Percentiles rank a stretch among this genome's conserved stretches.
Conservation (phyloP, 345 rosid genomes). For the Salix exigua region DNA sequence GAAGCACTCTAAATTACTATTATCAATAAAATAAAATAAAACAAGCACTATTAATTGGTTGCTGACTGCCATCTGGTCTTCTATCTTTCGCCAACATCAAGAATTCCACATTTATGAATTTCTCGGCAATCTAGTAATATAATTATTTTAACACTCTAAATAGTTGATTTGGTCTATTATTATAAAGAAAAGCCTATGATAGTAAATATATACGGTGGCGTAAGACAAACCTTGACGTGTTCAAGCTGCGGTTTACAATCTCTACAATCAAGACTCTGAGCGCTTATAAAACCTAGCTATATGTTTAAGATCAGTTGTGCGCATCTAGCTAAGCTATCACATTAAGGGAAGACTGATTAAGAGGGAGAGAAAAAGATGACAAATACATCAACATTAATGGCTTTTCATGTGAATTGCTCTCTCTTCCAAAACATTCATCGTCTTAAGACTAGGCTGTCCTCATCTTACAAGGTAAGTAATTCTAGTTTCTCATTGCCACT, state of each 20-base stretch:
- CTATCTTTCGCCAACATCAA: not conserved
- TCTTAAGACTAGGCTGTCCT: not conserved
- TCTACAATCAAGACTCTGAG: not conserved
- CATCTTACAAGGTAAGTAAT: not conserved
- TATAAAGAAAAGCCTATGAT: no score
- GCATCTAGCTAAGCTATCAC: not conserved
- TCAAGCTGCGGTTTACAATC: no score
- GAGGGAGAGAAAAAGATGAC: not conserved
- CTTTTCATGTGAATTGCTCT: not conserved
- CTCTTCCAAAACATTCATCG: not conserved
- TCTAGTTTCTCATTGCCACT: not conserved
- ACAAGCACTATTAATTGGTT: no score
- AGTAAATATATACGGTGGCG: no score
- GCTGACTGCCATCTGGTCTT: no score
- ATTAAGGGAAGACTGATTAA: not conserved
- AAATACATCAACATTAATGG: not conserved
- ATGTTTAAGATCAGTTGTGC: not conserved
- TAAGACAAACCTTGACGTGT: no score
- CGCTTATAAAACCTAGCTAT: not conserved
- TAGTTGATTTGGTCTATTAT: not conserved
- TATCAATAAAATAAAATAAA: no score
- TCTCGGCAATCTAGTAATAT: not conserved
- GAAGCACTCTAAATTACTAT: no score
- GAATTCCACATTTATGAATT: not conserved
- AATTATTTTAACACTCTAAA: no score